Percentiles rank a stretch among this genome's conserved stretches.
phyloP scores from a whole-genome alignment of 495 filamentous ascomycete genomes.

The Penicillium tannophilum region DNA sequence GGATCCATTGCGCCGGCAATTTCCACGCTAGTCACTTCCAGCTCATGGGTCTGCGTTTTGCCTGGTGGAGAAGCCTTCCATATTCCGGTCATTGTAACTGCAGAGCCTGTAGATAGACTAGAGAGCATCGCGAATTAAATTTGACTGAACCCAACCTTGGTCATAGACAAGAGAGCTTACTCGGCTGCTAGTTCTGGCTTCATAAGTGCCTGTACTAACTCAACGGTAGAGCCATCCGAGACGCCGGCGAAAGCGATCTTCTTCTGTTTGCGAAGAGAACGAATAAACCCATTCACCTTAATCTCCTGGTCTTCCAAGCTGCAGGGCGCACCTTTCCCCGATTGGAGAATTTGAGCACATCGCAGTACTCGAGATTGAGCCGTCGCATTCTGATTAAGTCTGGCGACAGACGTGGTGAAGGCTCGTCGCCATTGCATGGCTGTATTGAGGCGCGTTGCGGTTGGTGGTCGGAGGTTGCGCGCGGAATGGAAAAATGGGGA shows the following conservation, averaged over 20 bases:
- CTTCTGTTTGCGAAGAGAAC: constrained; percentile 87
- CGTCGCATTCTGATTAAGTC: constrained; percentile 29
- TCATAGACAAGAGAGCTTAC: constrained; percentile 53
- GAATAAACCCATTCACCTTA: constrained; percentile 76
- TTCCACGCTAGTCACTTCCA: constrained; percentile 67
- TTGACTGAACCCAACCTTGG: background rate
- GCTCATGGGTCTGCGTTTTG: constrained; percentile 74
- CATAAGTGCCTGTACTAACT: constrained; percentile 80
- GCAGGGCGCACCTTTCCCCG: constrained; percentile 28
- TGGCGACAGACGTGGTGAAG: constrained; percentile 43
- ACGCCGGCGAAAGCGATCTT: constrained; percentile 78
- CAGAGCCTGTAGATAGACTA: constrained; percentile 79
- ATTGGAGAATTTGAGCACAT: constrained; percentile 44
- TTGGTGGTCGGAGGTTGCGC: constrained; percentile 22
- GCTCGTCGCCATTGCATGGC: constrained; percentile 51
- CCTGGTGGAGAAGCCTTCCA: constrained; percentile 74
- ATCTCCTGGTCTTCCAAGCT: constrained; percentile 47
- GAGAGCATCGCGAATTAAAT: constrained; percentile 9
- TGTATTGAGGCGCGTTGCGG: constrained; percentile 18
- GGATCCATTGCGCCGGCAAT: constrained; percentile 77
- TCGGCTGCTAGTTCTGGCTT: constrained; percentile 72
- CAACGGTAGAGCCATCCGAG: constrained; percentile 81
- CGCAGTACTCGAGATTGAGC: constrained; percentile 26
- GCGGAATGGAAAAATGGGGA: constrained; percentile 21
- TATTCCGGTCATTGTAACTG: constrained; percentile 74